Evolutionary conservation across 2,329 filamentous ascomycete genomes (phyloP).

Genomic region (Daldinia eschscholtzii): DNA sequence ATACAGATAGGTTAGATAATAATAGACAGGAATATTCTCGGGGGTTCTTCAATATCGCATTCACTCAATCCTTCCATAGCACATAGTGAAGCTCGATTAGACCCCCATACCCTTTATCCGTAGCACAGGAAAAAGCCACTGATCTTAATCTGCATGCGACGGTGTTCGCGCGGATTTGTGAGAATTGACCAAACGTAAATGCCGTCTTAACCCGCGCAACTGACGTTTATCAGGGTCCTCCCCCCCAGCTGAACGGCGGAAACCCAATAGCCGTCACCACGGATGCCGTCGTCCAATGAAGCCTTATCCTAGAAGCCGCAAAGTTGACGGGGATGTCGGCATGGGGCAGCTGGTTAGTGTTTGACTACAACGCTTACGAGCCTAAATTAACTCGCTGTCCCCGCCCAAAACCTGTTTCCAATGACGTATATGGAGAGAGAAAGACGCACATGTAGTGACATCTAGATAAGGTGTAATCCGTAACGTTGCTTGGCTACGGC

Average conservation of each 20-base stretch:
- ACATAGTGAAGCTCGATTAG: slow-evolving; percentile 1
- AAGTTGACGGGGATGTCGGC: slow-evolving; percentile 27
- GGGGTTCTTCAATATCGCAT: slow-evolving; percentile 4
- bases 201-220: slow-evolving; percentile 32
- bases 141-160: slow-evolving; percentile 28
- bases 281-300: slow-evolving; percentile 34
- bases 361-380: slow-evolving; percentile 21
- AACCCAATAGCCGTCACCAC: slow-evolving; percentile 33
- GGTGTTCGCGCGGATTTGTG: slow-evolving; percentile 3
- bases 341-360: slow-evolving; percentile 20
- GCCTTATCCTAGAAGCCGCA: slow-evolving; percentile 27
- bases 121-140: slow-evolving; percentile 22
- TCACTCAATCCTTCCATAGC: slow-evolving; percentile 5
- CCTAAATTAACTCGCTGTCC: slow-evolving; percentile 27
- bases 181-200: slow-evolving; percentile 16
- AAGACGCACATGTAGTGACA: background rate
- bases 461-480: slow-evolving; percentile 24
- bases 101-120: slow-evolving; percentile 6
- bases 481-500: slow-evolving; percentile 27
- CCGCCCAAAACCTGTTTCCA: slow-evolving; percentile 8
- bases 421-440: slow-evolving; percentile 27
- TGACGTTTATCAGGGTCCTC: slow-evolving; percentile 13
- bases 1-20: slow-evolving; percentile 7
- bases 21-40: slow-evolving; percentile 18
- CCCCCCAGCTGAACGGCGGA: slow-evolving; percentile 10